phyloP scores from a whole-genome alignment of 352 stramenopile species.

The Globisporangium radiosum region DNA sequence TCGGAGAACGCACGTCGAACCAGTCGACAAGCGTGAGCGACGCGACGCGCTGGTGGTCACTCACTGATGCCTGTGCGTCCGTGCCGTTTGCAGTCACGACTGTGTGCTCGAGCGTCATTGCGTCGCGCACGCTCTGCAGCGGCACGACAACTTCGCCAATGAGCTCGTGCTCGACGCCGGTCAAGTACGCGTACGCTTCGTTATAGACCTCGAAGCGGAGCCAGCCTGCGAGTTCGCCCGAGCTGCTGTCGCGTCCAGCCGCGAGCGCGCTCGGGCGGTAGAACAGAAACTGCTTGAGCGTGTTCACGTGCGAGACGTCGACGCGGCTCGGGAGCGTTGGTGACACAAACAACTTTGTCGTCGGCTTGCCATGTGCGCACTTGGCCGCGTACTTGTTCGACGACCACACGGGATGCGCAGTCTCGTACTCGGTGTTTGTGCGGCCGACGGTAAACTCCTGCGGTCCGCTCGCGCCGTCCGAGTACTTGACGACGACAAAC shows the following conservation, averaged over 20 bases:
- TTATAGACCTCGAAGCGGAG: constrained; percentile 71
- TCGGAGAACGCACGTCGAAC: constrained; percentile 62
- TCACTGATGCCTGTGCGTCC: background rate
- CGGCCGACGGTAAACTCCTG: constrained; percentile 62
- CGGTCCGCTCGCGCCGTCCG: constrained; percentile 36
- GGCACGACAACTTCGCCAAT: constrained; percentile 70
- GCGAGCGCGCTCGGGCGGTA: constrained; percentile 34
- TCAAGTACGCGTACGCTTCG: constrained; percentile 75
- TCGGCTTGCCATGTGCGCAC: constrained; percentile 66
- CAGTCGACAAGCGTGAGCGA: constrained; percentile 71
- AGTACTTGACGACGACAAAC: constrained; percentile 73
- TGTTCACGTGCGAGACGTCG: constrained; percentile 56
- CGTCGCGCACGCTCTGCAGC: constrained; percentile 55
- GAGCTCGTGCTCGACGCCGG: constrained; percentile 62
- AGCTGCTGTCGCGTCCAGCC: constrained; percentile 1
- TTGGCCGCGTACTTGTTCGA: constrained; percentile 52
- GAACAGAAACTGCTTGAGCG: constrained; percentile 73
- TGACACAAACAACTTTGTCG: constrained; percentile 53
- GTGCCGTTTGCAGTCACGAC: constrained; percentile 27
- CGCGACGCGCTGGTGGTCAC: constrained; percentile 34
- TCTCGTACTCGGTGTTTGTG: constrained; percentile 86
- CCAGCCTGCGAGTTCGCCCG: constrained; percentile 44
- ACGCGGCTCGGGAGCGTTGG: constrained; percentile 46
- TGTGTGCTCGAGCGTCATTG: constrained; percentile 58
- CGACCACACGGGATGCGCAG: constrained; percentile 57